Base-by-base conservation (phyloP, 1,284 basidiomycete genomes). In the Lentinula novae-zelandiae region DNA sequence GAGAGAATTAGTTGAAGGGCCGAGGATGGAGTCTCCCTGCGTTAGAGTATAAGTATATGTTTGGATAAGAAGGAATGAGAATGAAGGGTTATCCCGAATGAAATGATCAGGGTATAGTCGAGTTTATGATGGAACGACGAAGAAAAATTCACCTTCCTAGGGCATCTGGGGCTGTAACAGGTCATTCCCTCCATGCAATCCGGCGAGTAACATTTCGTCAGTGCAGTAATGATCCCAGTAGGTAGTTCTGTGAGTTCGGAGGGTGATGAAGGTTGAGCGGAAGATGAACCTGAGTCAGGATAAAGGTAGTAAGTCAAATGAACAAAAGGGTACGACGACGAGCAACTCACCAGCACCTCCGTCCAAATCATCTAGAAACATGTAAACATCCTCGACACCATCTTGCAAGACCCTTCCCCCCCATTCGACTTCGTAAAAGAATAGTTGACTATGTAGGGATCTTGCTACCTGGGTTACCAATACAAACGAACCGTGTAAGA, bases 381-480 rank as follows among this genome's bases (percentile, higher is more conserved):
- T 95, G 75, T 95, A 98, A 5, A 98, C 95, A 67, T 97, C 94
- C 67, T 97, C 95, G 2, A 95, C 90, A 4, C 93, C 90, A 69
- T 98, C 96, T 62, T 90, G 87, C 51, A 98, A 75, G 1, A 88
- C 81, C 27, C 87, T 86, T 60, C 89, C 86, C 38, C 93, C 94
- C 93, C 95, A 97, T 72, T 98, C 96, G 6, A 98, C 96, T 71
- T 99, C 96, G 71, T 96, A 94, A 72, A 98, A 95, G 81, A 95
- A 97, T 6, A 98, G 82, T 72, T 96, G 93, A 64, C 85, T 89
- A 68, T 98, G 95, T 34, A 99, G 78, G 64, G 91, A 92, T 33
- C 93, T 87, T 0, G 95, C 96, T 10, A 98, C 44, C 44, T 20
- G n/a, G 17, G 2, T 3, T 4, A 27, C 3, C 27, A 27, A 78